These are phyloP conservation scores for Leptographium lundbergii DNA, from an alignment of 2,329 filamentous ascomycete genomes.

Conservation along the genomic window DNA sequence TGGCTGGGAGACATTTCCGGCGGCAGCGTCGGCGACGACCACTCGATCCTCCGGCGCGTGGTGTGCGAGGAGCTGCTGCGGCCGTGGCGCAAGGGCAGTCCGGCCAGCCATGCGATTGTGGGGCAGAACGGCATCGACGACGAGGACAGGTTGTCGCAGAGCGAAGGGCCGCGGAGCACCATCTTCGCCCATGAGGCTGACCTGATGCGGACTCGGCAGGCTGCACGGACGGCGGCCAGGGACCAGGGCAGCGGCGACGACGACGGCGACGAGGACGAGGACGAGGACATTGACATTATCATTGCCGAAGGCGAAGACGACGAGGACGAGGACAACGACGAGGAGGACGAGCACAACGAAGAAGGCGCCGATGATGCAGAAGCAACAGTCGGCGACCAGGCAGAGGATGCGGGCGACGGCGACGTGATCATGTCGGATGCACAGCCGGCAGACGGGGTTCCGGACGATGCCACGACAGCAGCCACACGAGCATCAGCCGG, in stretches of 20 bases:
- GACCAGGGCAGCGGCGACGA: constrained; percentile 30
- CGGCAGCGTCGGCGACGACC: constrained; percentile 71
- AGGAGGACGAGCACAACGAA: constrained; percentile 11
- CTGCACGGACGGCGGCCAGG: constrained; percentile 20
- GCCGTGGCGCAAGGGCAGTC: constrained; percentile 77
- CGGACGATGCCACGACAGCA: constrained; percentile 16
- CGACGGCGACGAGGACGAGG: constrained; percentile 38
- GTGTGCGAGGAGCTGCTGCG: constrained; percentile 88
- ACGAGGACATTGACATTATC: constrained; percentile 53
- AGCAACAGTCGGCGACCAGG: background rate
- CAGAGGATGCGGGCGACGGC: background rate
- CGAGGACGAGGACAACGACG: constrained; percentile 19
- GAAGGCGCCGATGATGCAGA: constrained; percentile 17
- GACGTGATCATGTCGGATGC: constrained; percentile 47
- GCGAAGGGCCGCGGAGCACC: constrained; percentile 13
- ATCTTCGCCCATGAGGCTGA: constrained; percentile 25
- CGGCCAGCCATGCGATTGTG: constrained; percentile 64
- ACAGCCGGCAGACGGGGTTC: constrained; percentile 23
- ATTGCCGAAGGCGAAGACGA: constrained; percentile 36
- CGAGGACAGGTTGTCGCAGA: constrained; percentile 51
- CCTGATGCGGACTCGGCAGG: constrained; percentile 18
- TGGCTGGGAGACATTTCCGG: constrained; percentile 91
- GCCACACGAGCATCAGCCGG: background rate
- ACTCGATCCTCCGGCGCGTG: constrained; percentile 62
- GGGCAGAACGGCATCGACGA: constrained; percentile 73